Base-by-base conservation (phyloP, 371 early-diverging fungal species). In the Lichtheimia ramosa region DNA sequence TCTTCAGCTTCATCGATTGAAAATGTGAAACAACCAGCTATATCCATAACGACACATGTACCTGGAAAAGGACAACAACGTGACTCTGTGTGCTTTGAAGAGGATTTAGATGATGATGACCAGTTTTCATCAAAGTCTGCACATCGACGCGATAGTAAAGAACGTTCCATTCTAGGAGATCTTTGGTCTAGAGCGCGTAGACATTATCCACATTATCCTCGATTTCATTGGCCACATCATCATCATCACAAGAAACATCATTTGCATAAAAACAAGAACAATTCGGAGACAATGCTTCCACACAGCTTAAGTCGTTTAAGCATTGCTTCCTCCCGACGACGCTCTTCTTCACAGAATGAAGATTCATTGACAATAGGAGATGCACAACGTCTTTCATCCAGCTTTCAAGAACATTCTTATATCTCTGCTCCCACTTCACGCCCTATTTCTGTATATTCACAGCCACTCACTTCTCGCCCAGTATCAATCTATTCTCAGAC, bases 161-260 rank as follows among this genome's bases (percentile, higher is more conserved):
- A 71, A 24, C 48, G 63, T 20, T 65, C 67, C n/a, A 54, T 66
- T 13, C 56, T 74, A 24, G 54, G 69, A 34, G 69, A 74, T 46
- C 48, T 74, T 2, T 74, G 75, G 75, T 65, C 68, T 21, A 71
- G 62, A 56, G 69, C 75, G 46, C 64, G 64, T 15, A 40, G 56
- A 23, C 64, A 64, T 25, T 69, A 74, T 43, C 74, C 69, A 8
- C 61, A 74, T 28, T 66, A 74, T 51, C 74, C 74, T 16, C 54
- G 60, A n/a, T 72, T 71, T 27, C 65, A 68, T 52, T 63, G 68
- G 64, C 58, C 67, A 15, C 59, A 58, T 24, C 59, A 51, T n/a
- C 61, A 61, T 61, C 57, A 59, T 21, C 56, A 56, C 18, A 53
- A 51, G 20, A 59, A 42, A 4, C 58, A 52, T 3, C 62, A 41